Conservation (phyloP, 1,284 basidiomycete species). For the Wolfiporia cocos region DNA sequence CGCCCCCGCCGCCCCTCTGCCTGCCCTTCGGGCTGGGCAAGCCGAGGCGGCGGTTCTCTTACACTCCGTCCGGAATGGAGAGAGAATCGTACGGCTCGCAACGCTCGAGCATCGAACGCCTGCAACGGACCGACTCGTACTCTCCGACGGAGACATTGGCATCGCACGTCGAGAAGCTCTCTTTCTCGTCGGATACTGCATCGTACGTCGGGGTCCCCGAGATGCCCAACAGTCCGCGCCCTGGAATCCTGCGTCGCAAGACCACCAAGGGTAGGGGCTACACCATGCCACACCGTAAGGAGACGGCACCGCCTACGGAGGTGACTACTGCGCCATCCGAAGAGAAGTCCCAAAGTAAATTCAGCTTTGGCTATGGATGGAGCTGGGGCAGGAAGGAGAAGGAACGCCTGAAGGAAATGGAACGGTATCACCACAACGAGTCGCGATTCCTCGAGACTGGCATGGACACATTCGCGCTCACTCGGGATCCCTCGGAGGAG, state of each 20-base stretch:
- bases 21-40: conserved; percentile 23
- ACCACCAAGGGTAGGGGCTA: conserved; percentile 23
- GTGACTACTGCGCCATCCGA: conserved; percentile 14
- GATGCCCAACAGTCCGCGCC: too few species aligned
- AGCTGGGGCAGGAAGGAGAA: conserved; percentile 56
- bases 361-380: conserved; percentile 57
- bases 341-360: conserved; percentile 29
- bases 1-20: conserved; percentile 24
- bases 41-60: conserved; percentile 21
- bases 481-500: conserved; percentile 22
- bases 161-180: conserved; percentile 30
- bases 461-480: conserved; percentile 16
- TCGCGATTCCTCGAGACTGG: conserved; percentile 30
- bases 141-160: conserved; percentile 36
- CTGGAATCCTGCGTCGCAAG: conserved; percentile 17
- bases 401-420: conserved; percentile 34
- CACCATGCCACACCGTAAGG: conserved; percentile 34
- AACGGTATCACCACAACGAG: conserved; percentile 37
- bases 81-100: conserved; percentile 22
- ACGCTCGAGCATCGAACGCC: conserved; percentile 22
- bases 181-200: conserved; percentile 32
- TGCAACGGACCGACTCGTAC: conserved; percentile 24
- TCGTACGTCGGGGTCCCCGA: conserved; percentile 27
- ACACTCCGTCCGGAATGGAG: conserved; percentile 19
- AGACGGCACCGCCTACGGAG: conserved; percentile 7